These are phyloP conservation scores for Acanthamoeba castellanii DNA, from an alignment of 208 protist species.

Conservation along the genomic window DNA sequence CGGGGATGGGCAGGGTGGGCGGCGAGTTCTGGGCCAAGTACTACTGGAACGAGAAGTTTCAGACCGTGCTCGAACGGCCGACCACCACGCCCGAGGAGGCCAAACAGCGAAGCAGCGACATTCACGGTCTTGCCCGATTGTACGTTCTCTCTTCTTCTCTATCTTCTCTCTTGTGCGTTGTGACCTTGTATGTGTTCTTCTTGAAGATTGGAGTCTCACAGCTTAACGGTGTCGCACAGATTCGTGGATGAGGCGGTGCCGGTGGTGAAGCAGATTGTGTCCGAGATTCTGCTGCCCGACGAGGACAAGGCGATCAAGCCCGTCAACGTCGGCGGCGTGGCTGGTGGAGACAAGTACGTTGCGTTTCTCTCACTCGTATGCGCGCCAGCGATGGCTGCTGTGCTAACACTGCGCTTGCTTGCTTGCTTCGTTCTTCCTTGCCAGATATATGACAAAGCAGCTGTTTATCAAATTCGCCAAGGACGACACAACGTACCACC, in stretches of 20 bases:
- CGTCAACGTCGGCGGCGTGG: constrained; percentile 66
- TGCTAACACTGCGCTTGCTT: neutral
- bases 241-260: constrained; percentile 42
- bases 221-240: neutral
- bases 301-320: constrained; percentile 11
- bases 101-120: constrained; percentile 50
- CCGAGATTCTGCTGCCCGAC: constrained; percentile 1
- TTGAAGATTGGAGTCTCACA: neutral
- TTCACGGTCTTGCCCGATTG: constrained; percentile 36
- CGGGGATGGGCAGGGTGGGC: neutral
- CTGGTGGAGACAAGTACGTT: constrained; percentile 71
- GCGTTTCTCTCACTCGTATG: neutral
- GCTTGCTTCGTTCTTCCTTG: neutral
- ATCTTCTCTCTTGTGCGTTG: too few relatives aligned
- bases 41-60: constrained; percentile 74
- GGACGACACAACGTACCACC: constrained; percentile 41
- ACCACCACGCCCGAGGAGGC: constrained; percentile 75
- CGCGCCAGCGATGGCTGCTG: neutral
- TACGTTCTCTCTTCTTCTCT: neutral
- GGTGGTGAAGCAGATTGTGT: constrained; percentile 63
- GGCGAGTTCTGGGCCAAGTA: constrained; percentile 69
- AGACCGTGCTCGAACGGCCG: constrained; percentile 62
- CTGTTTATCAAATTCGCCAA: constrained; percentile 79
- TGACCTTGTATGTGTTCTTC: neutral
- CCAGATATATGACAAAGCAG: constrained; percentile 63